These are phyloP conservation scores for Plasmodium gonderi DNA, from an alignment of 169 alveolate genomes.

Conservation along the genomic window DNA sequence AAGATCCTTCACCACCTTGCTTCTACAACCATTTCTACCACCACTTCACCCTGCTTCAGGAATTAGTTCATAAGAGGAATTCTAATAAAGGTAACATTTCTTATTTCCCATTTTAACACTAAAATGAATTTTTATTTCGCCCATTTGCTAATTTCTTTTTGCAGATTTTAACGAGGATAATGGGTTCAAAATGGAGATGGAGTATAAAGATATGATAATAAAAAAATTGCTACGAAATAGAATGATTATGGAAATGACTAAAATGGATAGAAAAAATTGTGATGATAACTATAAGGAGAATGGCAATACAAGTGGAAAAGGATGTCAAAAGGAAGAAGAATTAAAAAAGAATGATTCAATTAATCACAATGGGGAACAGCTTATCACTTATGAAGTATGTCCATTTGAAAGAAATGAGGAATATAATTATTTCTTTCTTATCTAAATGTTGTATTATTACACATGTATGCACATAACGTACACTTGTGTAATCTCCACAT, in stretches of 20 bases:
- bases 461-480: no score
- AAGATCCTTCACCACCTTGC: no score
- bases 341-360: background rate
- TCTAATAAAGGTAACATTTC: background rate
- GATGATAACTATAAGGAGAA: background rate
- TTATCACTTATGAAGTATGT: background rate
- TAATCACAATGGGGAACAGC: conserved; percentile 6
- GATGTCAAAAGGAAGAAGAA: background rate
- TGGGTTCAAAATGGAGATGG: conserved; percentile 43
- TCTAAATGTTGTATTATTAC: no score
- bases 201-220: conserved; percentile 69
- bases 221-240: conserved; percentile 31
- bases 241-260: background rate
- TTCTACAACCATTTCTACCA: background rate
- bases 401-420: background rate
- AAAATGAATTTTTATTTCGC: no score
- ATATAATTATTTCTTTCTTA: background rate
- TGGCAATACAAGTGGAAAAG: background rate
- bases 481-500: background rate
- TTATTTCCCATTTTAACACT: no score
- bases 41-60: background rate
- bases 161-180: conserved; percentile 9
- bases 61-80: conserved; percentile 4
- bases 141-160: background rate
- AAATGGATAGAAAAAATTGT: background rate